Percentiles rank a stretch among this genome's conserved stretches.
phyloP scores from a whole-genome alignment of 345 rosid species.

The Turnera subulata region DNA sequence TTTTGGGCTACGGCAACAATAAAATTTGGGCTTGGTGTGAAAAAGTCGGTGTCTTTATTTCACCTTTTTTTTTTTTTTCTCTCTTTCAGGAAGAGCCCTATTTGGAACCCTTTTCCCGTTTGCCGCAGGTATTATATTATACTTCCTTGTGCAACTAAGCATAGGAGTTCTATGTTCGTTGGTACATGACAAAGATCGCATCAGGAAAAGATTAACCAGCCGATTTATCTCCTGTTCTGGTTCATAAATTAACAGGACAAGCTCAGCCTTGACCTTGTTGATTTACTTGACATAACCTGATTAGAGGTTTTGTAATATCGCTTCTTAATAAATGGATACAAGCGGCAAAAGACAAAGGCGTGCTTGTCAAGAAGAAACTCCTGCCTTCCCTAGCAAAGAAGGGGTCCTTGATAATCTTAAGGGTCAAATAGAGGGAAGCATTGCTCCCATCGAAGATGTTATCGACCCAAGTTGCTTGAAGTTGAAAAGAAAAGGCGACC shows the following conservation, averaged over 20 bases:
- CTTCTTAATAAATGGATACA: not conserved
- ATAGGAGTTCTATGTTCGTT: not conserved
- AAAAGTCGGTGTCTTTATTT: no score
- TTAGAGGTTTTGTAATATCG: not conserved
- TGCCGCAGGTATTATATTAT: no score
- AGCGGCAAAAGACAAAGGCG: slow-evolving; percentile 1
- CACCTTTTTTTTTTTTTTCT: no score
- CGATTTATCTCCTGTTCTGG: not conserved
- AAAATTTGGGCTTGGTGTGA: no score
- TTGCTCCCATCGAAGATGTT: no score
- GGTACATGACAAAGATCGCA: no score
- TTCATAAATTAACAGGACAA: not conserved
- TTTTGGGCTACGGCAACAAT: no score
- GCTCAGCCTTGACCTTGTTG: not conserved
- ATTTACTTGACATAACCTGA: not conserved
- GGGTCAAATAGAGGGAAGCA: not conserved
- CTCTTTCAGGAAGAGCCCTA: no score
- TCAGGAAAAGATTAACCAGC: no score
- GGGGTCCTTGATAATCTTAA: not conserved
- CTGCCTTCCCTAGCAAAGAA: not conserved
- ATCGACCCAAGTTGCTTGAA: not conserved
- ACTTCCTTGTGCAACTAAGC: no score
- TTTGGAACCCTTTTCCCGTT: no score
- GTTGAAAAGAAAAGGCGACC: not conserved
- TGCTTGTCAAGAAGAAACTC: not conserved